A percentile compares a stretch with the other conserved stretches of the same genome.
These are phyloP conservation scores for Apiotrichum sp. DNA, from an alignment of 1,284 basidiomycete genomes.

Conservation along the genomic window DNA sequence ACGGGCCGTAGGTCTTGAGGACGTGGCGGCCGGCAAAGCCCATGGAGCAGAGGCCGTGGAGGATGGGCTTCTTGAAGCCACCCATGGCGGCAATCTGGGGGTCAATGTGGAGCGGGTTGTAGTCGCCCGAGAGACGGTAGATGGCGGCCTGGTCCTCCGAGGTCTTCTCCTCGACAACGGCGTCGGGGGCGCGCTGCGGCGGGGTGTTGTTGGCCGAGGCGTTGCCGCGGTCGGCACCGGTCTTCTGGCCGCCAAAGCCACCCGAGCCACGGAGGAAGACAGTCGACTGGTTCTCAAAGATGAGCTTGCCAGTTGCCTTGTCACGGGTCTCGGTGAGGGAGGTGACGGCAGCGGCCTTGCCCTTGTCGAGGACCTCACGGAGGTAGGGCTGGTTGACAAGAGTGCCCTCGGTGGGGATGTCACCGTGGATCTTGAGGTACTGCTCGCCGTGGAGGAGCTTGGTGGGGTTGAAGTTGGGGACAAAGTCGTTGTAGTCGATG, in stretches of 20 bases:
- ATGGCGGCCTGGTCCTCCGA: conserved; percentile 73
- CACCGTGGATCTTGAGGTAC: conserved; percentile 79
- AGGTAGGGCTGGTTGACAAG: conserved; percentile 66
- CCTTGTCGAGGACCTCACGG: conserved; percentile 53
- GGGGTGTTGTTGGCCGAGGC: conserved; percentile 78
- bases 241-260: conserved; percentile 88
- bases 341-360: conserved; percentile 86
- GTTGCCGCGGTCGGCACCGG: conserved; percentile 74
- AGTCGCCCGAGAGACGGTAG: conserved; percentile 84
- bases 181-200: conserved; percentile 78
- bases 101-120: conserved; percentile 88
- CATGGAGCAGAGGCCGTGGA: conserved; percentile 78
- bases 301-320: conserved; percentile 66
- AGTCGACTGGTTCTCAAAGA: conserved; percentile 91
- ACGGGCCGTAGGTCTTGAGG: conserved; percentile 75
- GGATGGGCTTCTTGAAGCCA: conserved; percentile 83
- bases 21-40: conserved; percentile 95
- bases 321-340: conserved; percentile 71
- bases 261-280: conserved; percentile 90
- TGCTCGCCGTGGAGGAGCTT: conserved; percentile 97
- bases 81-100: conserved; percentile 91
- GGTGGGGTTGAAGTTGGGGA: conserved; percentile 87
- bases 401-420: conserved; percentile 81
- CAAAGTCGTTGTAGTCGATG: conserved; percentile 69
- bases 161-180: conserved; percentile 80